Conservation (phyloP, 2,329 filamentous ascomycete species). For the Talaromyces marneffei region DNA sequence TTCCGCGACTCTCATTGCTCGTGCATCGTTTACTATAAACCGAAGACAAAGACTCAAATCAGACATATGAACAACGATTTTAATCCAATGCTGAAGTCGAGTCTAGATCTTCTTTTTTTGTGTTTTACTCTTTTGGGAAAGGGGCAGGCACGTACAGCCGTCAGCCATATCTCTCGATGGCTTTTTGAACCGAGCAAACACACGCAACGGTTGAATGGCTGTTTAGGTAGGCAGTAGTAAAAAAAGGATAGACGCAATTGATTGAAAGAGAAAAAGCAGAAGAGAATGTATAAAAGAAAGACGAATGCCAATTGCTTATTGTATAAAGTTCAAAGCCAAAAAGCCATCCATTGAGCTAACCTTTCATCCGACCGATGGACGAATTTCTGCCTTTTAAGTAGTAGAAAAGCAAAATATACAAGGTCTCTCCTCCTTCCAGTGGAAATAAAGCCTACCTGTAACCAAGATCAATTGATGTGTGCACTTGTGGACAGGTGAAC, state of each 20-base stretch:
- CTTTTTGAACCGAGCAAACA: conserved; percentile 3
- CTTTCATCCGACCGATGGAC: neutral
- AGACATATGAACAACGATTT: neutral
- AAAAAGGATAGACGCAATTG: neutral
- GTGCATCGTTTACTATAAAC: conserved; percentile 55
- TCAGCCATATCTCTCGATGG: conserved; percentile 44
- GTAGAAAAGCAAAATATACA: neutral
- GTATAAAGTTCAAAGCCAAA: neutral
- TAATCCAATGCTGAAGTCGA: neutral
- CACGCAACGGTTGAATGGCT: neutral
- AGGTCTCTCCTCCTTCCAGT: neutral
- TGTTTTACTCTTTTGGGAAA: conserved; percentile 7
- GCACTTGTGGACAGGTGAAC: neutral
- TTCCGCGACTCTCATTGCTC: conserved; percentile 57
- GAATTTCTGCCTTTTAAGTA: neutral
- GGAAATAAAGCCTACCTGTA: neutral
- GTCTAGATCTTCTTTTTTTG: neutral
- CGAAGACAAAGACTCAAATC: neutral
- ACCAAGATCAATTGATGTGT: neutral
- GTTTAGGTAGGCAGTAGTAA: neutral
- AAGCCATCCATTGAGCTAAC: neutral
- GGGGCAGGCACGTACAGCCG: conserved; percentile 44
- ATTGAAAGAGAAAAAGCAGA: neutral
- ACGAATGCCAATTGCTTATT: neutral
- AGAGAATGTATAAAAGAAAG: neutral